Evolutionary conservation across 2,329 filamentous ascomycete genomes (phyloP).

Genomic region (Diaporthe helianthi): DNA sequence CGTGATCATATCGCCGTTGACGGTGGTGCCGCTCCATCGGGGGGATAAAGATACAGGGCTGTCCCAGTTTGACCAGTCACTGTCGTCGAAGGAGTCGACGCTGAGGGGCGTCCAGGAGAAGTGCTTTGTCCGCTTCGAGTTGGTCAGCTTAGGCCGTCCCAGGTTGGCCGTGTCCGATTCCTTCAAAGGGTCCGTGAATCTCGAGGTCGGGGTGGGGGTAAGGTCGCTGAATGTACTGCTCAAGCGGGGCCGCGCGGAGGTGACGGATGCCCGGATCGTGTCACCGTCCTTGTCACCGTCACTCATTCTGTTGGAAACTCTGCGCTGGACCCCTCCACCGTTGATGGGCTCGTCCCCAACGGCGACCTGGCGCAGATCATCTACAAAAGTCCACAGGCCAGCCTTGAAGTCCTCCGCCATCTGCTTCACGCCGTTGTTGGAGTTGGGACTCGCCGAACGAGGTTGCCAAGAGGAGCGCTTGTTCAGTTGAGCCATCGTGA

Average conservation of each 20-base stretch:
- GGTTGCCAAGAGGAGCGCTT: conserved; percentile 69
- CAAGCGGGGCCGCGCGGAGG: conserved; percentile 50
- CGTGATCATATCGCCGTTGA: conserved; percentile 54
- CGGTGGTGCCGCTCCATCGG: conserved; percentile 70
- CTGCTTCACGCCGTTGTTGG: conserved; percentile 65
- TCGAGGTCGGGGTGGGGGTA: conserved; percentile 38
- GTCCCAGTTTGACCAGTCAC: conserved; percentile 72
- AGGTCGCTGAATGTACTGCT: conserved; percentile 51
- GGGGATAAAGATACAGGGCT: conserved; percentile 55
- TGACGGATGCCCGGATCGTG: conserved; percentile 53
- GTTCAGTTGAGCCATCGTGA: conserved; percentile 48
- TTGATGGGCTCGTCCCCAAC: conserved; percentile 90
- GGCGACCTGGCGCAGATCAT: conserved; percentile 93
- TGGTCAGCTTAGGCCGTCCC: conserved; percentile 29
- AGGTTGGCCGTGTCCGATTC: conserved; percentile 33
- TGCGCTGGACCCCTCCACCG: conserved; percentile 46
- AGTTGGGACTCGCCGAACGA: conserved; percentile 50
- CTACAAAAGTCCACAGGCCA: conserved; percentile 91
- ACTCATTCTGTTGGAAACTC: conserved; percentile 28
- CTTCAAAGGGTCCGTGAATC: conserved; percentile 28
- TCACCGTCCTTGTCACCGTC: conserved; percentile 48
- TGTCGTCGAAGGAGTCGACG: conserved; percentile 64
- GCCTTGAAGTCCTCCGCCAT: conserved; percentile 89
- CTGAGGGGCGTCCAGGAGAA: conserved; percentile 68
- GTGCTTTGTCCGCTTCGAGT: conserved; percentile 54